These are phyloP conservation scores for Candida ovalis DNA, from an alignment of 805 yeast species.

Conservation along the genomic window DNA sequence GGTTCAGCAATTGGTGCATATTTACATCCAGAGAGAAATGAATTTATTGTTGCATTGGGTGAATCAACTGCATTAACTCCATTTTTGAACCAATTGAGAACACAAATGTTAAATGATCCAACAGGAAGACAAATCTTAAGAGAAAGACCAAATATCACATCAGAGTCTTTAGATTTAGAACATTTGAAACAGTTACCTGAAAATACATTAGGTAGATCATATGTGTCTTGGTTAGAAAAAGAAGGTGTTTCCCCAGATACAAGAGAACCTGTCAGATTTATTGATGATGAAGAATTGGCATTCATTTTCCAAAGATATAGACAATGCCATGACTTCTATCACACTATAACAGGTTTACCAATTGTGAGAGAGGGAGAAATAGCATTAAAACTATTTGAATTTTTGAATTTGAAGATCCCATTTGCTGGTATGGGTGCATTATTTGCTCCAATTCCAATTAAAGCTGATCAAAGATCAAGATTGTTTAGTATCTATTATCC, in stretches of 20 bases:
- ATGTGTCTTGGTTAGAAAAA: conserved; percentile 72
- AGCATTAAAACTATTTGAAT: conserved; percentile 88
- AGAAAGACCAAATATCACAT: conserved; percentile 81
- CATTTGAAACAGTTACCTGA: conserved; percentile 56
- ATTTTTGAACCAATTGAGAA: conserved; percentile 58
- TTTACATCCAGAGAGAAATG: conserved; percentile 71
- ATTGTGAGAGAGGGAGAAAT: conserved; percentile 95
- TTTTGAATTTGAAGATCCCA: conserved; percentile 86
- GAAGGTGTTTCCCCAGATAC: conserved; percentile 96
- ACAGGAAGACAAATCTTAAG: conserved; percentile 73
- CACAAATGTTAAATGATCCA: conserved; percentile 70
- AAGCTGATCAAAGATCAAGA: conserved; percentile 56
- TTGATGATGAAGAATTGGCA: conserved; percentile 86
- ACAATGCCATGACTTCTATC: conserved; percentile 96
- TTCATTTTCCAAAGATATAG: conserved; percentile 91
- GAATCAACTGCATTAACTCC: conserved; percentile 81
- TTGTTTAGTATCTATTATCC: conserved; percentile 73
- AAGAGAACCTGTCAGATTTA: conserved; percentile 79
- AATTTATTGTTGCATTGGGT: conserved; percentile 77
- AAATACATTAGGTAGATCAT: conserved; percentile 75
- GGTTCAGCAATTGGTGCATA: conserved; percentile 79
- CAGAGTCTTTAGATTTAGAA: conserved; percentile 62
- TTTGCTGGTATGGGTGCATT: conserved; percentile 92
- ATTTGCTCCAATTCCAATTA: conserved; percentile 81
- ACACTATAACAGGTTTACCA: conserved; percentile 86